Evolutionary conservation across 2,329 filamentous ascomycete species (phyloP).

Genomic region (Endocalyx cinctus): DNA sequence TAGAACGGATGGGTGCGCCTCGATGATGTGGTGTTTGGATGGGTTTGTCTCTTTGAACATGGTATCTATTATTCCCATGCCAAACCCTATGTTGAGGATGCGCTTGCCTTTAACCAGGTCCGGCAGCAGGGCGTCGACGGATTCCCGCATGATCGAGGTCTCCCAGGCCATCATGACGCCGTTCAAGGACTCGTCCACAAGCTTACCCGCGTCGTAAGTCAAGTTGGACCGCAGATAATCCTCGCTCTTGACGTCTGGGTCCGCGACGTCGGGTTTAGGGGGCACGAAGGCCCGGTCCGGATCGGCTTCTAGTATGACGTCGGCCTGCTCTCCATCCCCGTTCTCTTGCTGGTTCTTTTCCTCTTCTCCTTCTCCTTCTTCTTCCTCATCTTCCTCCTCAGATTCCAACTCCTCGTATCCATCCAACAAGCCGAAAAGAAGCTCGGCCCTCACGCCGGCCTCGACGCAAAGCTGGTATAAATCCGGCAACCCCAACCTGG

Average conservation of each 20-base stretch:
- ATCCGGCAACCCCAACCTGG: constrained; percentile 59
- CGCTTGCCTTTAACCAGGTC: constrained; percentile 46
- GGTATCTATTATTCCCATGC: constrained; percentile 82
- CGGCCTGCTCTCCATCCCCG: constrained; percentile 11
- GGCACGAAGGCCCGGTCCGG: constrained; percentile 26
- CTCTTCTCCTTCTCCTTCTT: constrained; percentile 43
- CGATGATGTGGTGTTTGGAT: constrained; percentile 73
- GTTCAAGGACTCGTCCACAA: constrained; percentile 71
- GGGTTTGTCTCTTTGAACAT: constrained; percentile 69
- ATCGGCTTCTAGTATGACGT: constrained; percentile 20
- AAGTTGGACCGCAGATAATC: constrained; percentile 65
- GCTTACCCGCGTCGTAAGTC: constrained; percentile 59
- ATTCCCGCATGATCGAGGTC: constrained; percentile 76
- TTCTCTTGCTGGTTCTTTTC: constrained; percentile 23
- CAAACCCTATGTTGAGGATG: constrained; percentile 82
- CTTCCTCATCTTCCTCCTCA: constrained; percentile 42
- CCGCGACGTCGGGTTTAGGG: constrained; percentile 28
- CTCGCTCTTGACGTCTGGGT: constrained; percentile 52
- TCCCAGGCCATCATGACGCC: constrained; percentile 96
- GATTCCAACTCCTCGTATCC: constrained; percentile 71
- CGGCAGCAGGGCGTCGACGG: constrained; percentile 61
- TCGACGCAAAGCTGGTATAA: constrained; percentile 83
- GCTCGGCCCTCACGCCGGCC: constrained; percentile 84
- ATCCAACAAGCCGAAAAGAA: constrained; percentile 77
- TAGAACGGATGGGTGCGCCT: constrained; percentile 77